Percentiles rank a stretch among this genome's conserved stretches.
Evolutionary conservation across 116 monocot species (phyloP).

Genomic region (Phalaenopsis hybrid): DNA sequence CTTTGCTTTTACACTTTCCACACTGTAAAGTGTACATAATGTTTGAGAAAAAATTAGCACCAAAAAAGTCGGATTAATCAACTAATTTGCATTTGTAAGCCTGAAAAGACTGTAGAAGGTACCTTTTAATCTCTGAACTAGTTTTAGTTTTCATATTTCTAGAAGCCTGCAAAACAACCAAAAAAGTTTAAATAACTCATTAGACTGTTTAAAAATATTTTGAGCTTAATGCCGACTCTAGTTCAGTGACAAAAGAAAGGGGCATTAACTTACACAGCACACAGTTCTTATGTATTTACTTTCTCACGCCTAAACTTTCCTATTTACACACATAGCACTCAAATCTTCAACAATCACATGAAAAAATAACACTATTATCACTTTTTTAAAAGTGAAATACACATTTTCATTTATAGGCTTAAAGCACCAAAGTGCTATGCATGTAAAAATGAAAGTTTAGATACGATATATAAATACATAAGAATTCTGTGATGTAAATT

Average conservation of each 20-base stretch:
- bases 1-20: conserved; percentile 15
- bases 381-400: no score
- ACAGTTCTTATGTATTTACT: no score
- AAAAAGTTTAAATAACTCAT: neutral
- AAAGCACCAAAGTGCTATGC: no score
- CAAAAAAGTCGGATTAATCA: neutral
- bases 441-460: no score
- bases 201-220: neutral
- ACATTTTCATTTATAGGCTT: no score
- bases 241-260: neutral
- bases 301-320: no score
- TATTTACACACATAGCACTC: no score
- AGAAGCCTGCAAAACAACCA: conserved; percentile 33
- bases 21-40: conserved; percentile 3
- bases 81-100: neutral
- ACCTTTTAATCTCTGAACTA: conserved; percentile 41
- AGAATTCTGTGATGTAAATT: no score
- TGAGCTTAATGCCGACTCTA: neutral
- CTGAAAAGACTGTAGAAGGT: neutral
- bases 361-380: neutral
- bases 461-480: no score
- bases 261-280: no score
- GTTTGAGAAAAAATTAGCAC: neutral
- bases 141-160: conserved; percentile 17
- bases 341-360: neutral